Base-by-base conservation (phyloP, 805 yeast species). In the Priceomyces carsonii region DNA sequence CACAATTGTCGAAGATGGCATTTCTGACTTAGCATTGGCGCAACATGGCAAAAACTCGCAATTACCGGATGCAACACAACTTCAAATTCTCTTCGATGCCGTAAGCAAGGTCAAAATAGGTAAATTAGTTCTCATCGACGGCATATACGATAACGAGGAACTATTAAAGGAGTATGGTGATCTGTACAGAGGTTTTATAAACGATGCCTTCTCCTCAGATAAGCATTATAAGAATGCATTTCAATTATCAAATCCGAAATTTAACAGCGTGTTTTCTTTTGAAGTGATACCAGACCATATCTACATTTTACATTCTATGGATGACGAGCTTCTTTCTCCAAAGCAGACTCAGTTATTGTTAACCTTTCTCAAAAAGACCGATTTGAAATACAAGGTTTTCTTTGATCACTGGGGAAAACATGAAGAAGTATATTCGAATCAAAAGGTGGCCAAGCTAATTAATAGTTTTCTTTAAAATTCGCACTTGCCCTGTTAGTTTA, bases 301-400 rank as follows among this genome's bases (percentile, higher is more conserved):
- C 5, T 53, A 65, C 28, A 50, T 85, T 0, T 53, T 82, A 2
- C 90, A 86, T 24, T 83, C 93, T 3, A 52, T 58, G 3, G 53
- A 69, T 12, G 95, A 87, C 58, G 95, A 86, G 51, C 66, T 87
- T 10, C 57, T 87, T 14, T 60, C 77, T 2, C 36, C 61, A 17
- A 55, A 58, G 3, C 93, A 85, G 48, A 63, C 82, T 0, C 46
- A 59, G 3, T 36, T 53, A 36, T 59, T 82, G 17, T 39, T 50
- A 2, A 26, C 44, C 0, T 66, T 66, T 51, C 53, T 80, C 2
- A 45, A 53, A 6, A 22, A 29, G 4, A 32, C 20, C 3, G 40
- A 39, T 2, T 27, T 48, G 17, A 33, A 32, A 2, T 47, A 37
- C 22, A 27, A 31, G 15, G 42, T 39, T 6, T 16, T 12, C 12